Evolutionary conservation across 2,329 filamentous ascomycete genomes (phyloP).

Genomic region (Cladosporium austrohemisphaericum): DNA sequence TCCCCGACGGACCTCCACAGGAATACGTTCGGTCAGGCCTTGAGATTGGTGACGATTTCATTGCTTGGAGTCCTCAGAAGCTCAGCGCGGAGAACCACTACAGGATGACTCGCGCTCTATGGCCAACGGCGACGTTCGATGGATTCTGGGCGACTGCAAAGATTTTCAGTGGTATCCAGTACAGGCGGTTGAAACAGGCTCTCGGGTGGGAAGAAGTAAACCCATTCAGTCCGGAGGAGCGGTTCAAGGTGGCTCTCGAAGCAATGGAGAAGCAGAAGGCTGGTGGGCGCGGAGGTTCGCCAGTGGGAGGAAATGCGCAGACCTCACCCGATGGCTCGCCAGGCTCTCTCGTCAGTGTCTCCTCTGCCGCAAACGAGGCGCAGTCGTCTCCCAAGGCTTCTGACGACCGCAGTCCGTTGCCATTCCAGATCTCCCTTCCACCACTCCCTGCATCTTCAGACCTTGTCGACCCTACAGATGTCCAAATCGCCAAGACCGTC

Average conservation of each 20-base stretch:
- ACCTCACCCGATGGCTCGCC: conserved; percentile 20
- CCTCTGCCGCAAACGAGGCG: conserved; percentile 16
- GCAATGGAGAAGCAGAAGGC: conserved; percentile 29
- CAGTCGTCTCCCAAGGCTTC: conserved; percentile 16
- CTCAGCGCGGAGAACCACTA: conserved; percentile 40
- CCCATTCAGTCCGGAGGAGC: conserved; percentile 31
- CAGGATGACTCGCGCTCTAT: conserved; percentile 36
- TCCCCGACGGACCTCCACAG: conserved; percentile 46
- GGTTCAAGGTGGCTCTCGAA: conserved; percentile 28
- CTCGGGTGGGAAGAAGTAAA: conserved; percentile 35
- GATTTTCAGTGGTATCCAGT: conserved; percentile 35
- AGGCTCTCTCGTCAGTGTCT: conserved; percentile 12
- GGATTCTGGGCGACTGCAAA: conserved; percentile 34
- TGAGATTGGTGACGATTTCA: conserved; percentile 37
- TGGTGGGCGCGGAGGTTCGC: conserved; percentile 4
- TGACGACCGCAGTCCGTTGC: conserved; percentile 17
- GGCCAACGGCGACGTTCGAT: conserved; percentile 35
- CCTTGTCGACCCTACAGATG: conserved; percentile 20
- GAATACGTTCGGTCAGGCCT: conserved; percentile 48
- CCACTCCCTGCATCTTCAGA: conserved; percentile 18
- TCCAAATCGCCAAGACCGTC: conserved; percentile 30
- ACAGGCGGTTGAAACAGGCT: conserved; percentile 34
- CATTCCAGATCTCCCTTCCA: conserved; percentile 26
- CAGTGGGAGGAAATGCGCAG: conserved; percentile 18
- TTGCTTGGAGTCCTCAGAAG: conserved; percentile 40